phyloP scores from a whole-genome alignment of 129 eudicot genomes.

The Saussurea involucrata region DNA sequence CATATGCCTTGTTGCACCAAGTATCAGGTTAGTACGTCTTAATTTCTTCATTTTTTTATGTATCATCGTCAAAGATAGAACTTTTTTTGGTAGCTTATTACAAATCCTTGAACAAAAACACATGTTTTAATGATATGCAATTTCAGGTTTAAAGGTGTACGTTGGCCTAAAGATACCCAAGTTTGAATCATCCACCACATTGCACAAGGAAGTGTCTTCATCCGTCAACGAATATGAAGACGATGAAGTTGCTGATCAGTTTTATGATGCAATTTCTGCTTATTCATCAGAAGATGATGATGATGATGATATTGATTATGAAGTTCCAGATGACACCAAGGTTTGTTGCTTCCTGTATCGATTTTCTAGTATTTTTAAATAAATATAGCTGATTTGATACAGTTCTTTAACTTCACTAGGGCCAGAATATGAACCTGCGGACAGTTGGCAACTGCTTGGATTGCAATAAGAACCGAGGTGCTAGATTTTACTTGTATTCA shows the following conservation, averaged over 20 bases:
- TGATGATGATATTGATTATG: conserved; percentile 50
- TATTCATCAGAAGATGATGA: conserved; percentile 57
- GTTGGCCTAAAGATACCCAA: conserved; percentile 51
- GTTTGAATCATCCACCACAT: conserved; percentile 29
- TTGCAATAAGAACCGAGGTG: conserved; percentile 42
- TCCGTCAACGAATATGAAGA: conserved; percentile 40
- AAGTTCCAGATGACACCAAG: conserved; percentile 30
- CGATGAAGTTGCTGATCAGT: conserved; percentile 45
- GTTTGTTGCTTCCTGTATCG: conserved; percentile 18
- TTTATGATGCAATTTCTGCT: conserved; percentile 57
- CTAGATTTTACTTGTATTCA: not conserved
- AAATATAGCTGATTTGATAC: not conserved
- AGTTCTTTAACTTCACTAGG: conserved; percentile 30
- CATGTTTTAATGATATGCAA: not conserved
- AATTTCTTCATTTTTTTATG: no score
- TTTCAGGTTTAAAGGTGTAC: conserved; percentile 67
- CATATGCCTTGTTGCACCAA: conserved; percentile 68
- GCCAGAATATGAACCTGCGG: conserved; percentile 46
- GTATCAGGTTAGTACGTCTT: conserved; percentile 54
- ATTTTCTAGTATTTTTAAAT: not conserved
- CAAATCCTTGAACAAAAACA: no score
- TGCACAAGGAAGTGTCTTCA: conserved; percentile 36
- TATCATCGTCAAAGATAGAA: no score
- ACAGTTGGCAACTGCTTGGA: conserved; percentile 39
- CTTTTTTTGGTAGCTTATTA: not conserved